Base-by-base conservation (phyloP, 305 asterid genomes). In the Nicotiana rustica region DNA sequence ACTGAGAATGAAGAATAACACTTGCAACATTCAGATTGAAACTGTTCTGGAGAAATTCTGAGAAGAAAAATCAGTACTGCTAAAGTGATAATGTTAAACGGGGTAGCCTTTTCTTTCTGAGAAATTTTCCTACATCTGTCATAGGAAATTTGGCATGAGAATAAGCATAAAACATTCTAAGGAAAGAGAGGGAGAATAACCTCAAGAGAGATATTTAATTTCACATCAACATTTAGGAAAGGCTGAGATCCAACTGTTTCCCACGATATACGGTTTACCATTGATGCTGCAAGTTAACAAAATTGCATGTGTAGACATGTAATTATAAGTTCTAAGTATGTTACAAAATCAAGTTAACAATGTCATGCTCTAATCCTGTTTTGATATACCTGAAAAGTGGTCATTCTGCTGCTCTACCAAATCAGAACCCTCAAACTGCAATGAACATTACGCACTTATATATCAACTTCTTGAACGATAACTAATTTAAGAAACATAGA, bases 351-450 rank as follows among this genome's bases (percentile, higher is more conserved):
- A 33, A 33, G 35, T 33, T 52, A 52, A 33, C 66, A 79, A 68
- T 47, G 71, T 47, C 62, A 82, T 49, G 82, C 25, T 79, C 47
- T 17, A 25, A 44, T 14, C 15, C 15, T 18, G 47, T 41, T 1
- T 18, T 82, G 60, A 66, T 67, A 62, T 87, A 93, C 97, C 97
- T 89, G 93, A 88, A 87, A 94, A 94, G 66, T 84, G 94, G 65
- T 94, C 92, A 77, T 93, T 93, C 86, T 92, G 98, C 76, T 88
- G 93, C 79, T 93, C 90, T 85, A 94, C 84, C 25, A 88, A 85
- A 81, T 94, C 90, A 36, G 94, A 92, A 80, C 98, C 97, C 85
- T 94, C 92, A 89, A 94, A 92, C 97, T 94, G 94, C 90, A 89
- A 83, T n/a, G 5, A 76, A 80, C 36, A 67, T 36, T 68, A 66